phyloP scores from a whole-genome alignment of 2,329 filamentous ascomycete species.

The Tetracladium maxilliforme region DNA sequence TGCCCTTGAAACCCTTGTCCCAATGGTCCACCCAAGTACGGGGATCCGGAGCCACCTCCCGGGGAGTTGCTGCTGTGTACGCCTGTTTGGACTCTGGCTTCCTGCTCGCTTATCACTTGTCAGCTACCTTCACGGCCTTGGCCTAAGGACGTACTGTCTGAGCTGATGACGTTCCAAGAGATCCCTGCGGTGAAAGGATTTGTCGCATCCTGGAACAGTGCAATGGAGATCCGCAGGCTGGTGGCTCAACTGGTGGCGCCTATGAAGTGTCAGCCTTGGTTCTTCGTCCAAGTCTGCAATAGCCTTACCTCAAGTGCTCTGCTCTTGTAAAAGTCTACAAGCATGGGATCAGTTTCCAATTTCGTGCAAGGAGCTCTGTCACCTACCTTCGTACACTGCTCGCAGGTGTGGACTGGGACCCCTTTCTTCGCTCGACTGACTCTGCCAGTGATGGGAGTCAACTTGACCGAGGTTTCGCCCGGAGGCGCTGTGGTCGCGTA shows the following conservation, averaged over 20 bases:
- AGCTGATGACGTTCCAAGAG: conserved; percentile 40
- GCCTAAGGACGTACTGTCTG: conserved; percentile 28
- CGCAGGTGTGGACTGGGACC: conserved; percentile 16
- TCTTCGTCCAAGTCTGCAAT: conserved; percentile 1
- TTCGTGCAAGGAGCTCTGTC: background rate
- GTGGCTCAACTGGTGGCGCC: conserved; percentile 47
- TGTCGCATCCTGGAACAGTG: conserved; percentile 38
- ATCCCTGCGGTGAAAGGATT: conserved; percentile 43
- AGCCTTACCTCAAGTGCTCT: conserved; percentile 39
- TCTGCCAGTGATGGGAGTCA: conserved; percentile 16
- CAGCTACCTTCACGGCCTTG: background rate
- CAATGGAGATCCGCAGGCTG: conserved; percentile 37
- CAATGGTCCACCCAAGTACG: too few relatives aligned
- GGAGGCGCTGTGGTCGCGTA: background rate
- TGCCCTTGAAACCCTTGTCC: too few relatives aligned
- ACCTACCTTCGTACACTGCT: conserved; percentile 13
- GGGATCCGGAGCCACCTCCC: too few relatives aligned
- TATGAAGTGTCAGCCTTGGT: conserved; percentile 12
- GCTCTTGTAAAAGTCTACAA: conserved; percentile 44
- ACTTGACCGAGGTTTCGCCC: conserved; percentile 13
- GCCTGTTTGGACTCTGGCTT: conserved; percentile 19
- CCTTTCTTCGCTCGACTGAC: conserved; percentile 18
- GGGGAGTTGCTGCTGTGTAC: background rate
- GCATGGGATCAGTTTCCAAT: conserved; percentile 5
- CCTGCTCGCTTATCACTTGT: conserved; percentile 24